Conservation (phyloP, 179 eudicot species). For the Monotropa hypopitys region DNA sequence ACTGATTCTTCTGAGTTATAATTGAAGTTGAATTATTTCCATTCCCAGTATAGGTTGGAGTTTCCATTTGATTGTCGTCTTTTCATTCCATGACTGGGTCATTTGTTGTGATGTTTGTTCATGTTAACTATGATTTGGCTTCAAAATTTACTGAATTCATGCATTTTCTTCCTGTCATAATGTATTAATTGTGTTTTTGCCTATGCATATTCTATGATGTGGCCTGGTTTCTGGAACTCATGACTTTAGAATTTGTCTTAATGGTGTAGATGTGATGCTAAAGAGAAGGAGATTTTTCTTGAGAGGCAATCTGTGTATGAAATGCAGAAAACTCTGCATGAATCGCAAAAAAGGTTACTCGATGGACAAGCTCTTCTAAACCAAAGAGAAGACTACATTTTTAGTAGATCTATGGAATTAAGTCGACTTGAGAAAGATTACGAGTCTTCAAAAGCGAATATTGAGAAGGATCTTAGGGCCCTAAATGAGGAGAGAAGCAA, state of each 20-base stretch:
- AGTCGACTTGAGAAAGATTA: conserved; percentile 52
- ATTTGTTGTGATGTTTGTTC: neutral
- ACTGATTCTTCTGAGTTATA: neutral
- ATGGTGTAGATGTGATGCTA: conserved; percentile 52
- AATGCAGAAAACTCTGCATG: conserved; percentile 50
- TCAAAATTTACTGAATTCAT: neutral
- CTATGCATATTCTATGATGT: neutral
- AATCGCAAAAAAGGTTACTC: conserved; percentile 56
- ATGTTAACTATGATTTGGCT: neutral
- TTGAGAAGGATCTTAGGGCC: conserved; percentile 38
- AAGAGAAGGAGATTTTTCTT: conserved; percentile 58
- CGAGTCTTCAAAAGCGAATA: conserved; percentile 35
- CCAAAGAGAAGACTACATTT: conserved; percentile 64
- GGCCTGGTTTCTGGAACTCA: neutral
- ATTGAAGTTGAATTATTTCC: neutral
- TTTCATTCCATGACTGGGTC: neutral
- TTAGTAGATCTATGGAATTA: conserved; percentile 42
- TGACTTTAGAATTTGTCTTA: conserved; percentile 5
- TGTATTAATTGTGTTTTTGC: neutral
- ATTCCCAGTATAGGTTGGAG: neutral
- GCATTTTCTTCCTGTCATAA: neutral
- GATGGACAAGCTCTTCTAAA: conserved; percentile 73
- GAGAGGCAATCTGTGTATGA: conserved; percentile 66
- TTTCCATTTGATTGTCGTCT: neutral
- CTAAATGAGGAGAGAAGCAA: conserved; percentile 35